Percentiles rank a stretch among this genome's conserved stretches.
Evolutionary conservation across 179 eudicot species (phyloP).

Genomic region (Carnegiea gigantea): DNA sequence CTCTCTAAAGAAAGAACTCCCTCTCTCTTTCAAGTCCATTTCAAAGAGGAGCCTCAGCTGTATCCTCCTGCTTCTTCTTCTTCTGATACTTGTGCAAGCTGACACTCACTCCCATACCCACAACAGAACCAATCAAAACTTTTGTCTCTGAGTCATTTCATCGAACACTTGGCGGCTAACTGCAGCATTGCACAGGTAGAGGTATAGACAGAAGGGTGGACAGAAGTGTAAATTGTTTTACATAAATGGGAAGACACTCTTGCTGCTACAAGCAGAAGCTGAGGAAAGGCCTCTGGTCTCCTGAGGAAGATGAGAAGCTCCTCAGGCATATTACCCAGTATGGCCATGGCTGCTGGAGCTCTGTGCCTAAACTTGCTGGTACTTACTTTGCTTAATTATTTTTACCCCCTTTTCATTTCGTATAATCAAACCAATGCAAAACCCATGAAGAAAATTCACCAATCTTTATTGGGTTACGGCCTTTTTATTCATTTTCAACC

Average conservation of each 20-base stretch:
- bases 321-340: slow-evolving; percentile 71
- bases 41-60: slow-evolving; percentile 17
- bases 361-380: slow-evolving; percentile 98
- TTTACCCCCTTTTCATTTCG: not conserved
- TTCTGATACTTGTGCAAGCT: slow-evolving; percentile 16
- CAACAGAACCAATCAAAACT: not conserved
- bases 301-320: slow-evolving; percentile 97
- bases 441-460: not conserved
- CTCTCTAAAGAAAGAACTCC: slow-evolving; percentile 14
- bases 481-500: not conserved
- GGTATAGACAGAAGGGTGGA: not conserved
- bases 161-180: slow-evolving; percentile 4
- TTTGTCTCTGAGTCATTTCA: slow-evolving; percentile 5
- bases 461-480: not conserved
- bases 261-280: slow-evolving; percentile 96
- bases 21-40: slow-evolving; percentile 25
- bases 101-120: slow-evolving; percentile 26
- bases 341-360: slow-evolving; percentile 99
- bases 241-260: slow-evolving; percentile 85
- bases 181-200: slow-evolving; percentile 25
- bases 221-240: not conserved
- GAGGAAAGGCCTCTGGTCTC: slow-evolving; percentile 97
- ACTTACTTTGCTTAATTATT: not conserved
- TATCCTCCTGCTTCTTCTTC: not conserved
- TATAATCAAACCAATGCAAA: not conserved